phyloP scores from a whole-genome alignment of 202 grass and related monocot genomes.

The Eragrostis tef region DNA sequence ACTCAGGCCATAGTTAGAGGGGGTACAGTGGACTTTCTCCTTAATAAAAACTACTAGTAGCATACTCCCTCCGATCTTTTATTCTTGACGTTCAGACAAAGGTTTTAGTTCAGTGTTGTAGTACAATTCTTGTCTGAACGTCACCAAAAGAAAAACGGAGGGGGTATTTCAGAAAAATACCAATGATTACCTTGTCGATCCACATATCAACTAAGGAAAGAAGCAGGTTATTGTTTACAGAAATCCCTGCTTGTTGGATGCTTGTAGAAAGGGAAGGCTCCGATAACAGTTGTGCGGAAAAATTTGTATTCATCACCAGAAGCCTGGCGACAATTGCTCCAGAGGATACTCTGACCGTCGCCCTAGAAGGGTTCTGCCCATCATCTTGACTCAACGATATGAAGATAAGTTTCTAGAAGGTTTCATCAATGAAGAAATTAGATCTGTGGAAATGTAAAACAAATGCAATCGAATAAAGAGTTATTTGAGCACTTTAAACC shows the following conservation, averaged over 20 bases:
- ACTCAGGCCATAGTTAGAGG: no score
- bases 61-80: not conserved
- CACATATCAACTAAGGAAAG: conserved; percentile 88
- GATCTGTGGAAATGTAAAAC: conserved; percentile 38
- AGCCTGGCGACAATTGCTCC: conserved; percentile 89
- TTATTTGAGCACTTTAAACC: conserved; percentile 20
- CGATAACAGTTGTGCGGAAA: conserved; percentile 80
- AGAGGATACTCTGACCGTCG: conserved; percentile 75
- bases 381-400: conserved; percentile 87
- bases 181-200: conserved; percentile 78
- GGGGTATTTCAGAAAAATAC: no score
- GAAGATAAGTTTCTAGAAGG: conserved; percentile 90
- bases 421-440: conserved; percentile 45
- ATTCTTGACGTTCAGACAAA: no score
- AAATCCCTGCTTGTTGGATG: conserved; percentile 83
- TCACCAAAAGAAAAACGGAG: no score
- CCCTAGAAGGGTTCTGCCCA: conserved; percentile 79
- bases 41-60: not conserved
- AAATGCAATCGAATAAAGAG: conserved; percentile 20
- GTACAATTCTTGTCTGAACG: no score
- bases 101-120: no score
- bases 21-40: no score
- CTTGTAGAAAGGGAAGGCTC: conserved; percentile 65
- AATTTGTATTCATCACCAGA: conserved; percentile 95
- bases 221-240: conserved; percentile 78